phyloP scores from a whole-genome alignment of 257 asterid genomes.

The Solanum microdontum region DNA sequence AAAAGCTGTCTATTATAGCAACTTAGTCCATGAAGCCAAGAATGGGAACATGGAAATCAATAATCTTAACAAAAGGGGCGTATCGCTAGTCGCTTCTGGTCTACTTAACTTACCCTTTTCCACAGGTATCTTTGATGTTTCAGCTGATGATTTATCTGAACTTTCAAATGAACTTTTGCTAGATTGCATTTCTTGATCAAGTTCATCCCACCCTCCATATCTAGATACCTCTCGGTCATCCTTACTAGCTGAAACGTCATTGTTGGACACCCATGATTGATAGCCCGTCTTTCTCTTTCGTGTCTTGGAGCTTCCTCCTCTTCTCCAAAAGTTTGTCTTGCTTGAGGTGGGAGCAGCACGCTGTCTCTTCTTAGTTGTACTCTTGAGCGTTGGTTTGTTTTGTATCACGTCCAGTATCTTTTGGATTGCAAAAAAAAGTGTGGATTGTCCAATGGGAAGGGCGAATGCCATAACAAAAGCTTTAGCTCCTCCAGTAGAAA shows the following conservation, averaged over 20 bases:
- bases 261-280: conserved; percentile 33
- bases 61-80: conserved; percentile 53
- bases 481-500: conserved; percentile 56
- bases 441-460: conserved; percentile 57
- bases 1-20: conserved; percentile 13
- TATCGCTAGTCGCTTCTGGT: conserved; percentile 11
- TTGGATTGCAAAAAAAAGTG: conserved; percentile 47
- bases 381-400: conserved; percentile 18
- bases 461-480: conserved; percentile 74
- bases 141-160: conserved; percentile 9
- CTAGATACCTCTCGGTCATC: conserved; percentile 4
- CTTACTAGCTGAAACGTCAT: conserved; percentile 7
- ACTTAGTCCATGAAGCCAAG: conserved; percentile 48
- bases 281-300: conserved; percentile 25
- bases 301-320: conserved; percentile 5
- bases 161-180: conserved; percentile 12
- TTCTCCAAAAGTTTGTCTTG: conserved; percentile 10
- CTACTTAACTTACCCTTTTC: conserved; percentile 15
- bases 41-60: conserved; percentile 57
- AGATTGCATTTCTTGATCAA: conserved; percentile 23
- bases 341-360: conserved; percentile 24
- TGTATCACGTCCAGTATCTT: conserved; percentile 15
- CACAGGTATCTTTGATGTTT: conserved; percentile 8
- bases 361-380: conserved; percentile 16
- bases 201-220: conserved; percentile 85